Percentiles rank a stretch among this genome's conserved stretches.
These are phyloP conservation scores for Rhytidhysteron rufulum DNA, from an alignment of 2,329 filamentous ascomycete genomes.

Conservation along the genomic window DNA sequence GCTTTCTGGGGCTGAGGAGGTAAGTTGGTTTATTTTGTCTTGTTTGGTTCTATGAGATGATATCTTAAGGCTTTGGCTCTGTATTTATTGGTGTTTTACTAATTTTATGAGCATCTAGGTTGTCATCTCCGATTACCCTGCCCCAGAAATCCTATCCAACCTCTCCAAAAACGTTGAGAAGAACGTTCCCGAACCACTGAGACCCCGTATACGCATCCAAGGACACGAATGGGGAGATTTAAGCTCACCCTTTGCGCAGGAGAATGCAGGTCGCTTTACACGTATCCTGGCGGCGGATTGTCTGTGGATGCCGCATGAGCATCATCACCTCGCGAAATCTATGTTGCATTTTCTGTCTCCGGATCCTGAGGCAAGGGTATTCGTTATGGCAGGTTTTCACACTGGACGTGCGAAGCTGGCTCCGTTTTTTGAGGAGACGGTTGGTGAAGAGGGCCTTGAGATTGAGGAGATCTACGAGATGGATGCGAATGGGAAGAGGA, in stretches of 20 bases:
- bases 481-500: conserved; percentile 60
- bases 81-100: conserved; percentile 45
- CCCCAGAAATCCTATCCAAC: conserved; percentile 55
- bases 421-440: conserved; percentile 59
- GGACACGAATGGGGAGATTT: conserved; percentile 65
- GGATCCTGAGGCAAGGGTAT: conserved; percentile 48
- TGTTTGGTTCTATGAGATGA: background rate
- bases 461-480: conserved; percentile 66
- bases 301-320: conserved; percentile 71
- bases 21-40: conserved; percentile 14
- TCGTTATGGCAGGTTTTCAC: conserved; percentile 69
- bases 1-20: conserved; percentile 43
- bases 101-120: conserved; percentile 41
- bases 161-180: conserved; percentile 55
- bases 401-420: conserved; percentile 64
- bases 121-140: conserved; percentile 65
- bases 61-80: conserved; percentile 2
- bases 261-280: conserved; percentile 47
- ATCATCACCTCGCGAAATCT: conserved; percentile 61
- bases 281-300: conserved; percentile 69
- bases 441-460: conserved; percentile 49
- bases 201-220: conserved; percentile 43
- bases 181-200: conserved; percentile 44
- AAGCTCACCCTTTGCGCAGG: conserved; percentile 35
- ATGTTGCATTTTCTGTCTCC: conserved; percentile 59